These are phyloP conservation scores for Hirsutella minnesotensis DNA, from an alignment of 2,329 filamentous ascomycete species.

Conservation along the genomic window DNA sequence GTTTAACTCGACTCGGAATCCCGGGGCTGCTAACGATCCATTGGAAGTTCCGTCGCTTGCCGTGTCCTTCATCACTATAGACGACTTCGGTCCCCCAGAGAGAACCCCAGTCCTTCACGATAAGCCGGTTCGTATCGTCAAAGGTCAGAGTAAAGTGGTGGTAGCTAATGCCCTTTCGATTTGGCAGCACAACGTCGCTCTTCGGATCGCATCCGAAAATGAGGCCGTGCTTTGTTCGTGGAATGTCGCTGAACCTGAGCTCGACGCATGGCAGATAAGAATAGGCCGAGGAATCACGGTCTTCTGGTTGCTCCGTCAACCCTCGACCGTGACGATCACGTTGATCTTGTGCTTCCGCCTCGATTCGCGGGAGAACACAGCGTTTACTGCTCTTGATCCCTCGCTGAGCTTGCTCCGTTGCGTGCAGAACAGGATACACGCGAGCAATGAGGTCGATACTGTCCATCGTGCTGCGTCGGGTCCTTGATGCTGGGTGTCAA, in stretches of 20 bases:
- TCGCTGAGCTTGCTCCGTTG: not conserved
- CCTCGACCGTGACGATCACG: too few species aligned
- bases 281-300: not conserved
- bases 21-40: conserved; percentile 12
- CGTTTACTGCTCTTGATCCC: not conserved
- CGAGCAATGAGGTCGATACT: conserved; percentile 4
- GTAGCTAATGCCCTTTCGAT: conserved; percentile 3
- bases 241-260: conserved; percentile 8
- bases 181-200: conserved; percentile 8
- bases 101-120: conserved; percentile 12
- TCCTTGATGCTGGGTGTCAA: conserved; percentile 1
- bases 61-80: conserved; percentile 8
- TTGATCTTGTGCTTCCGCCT: too few species aligned
- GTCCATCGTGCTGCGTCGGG: too few species aligned
- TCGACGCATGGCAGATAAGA: conserved; percentile 2
- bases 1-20: not conserved
- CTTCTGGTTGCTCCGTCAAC: too few species aligned
- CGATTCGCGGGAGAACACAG: too few species aligned
- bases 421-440: not conserved
- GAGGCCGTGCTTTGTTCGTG: conserved; percentile 5
- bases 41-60: conserved; percentile 8
- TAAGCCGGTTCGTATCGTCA: conserved; percentile 6
- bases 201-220: conserved; percentile 7
- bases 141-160: conserved; percentile 11
- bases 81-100: conserved; percentile 11